Evolutionary conservation across 805 yeast species (phyloP), one percentile per base, ranked within the genome.

Genomic region (Ogataea saltuana): DNA sequence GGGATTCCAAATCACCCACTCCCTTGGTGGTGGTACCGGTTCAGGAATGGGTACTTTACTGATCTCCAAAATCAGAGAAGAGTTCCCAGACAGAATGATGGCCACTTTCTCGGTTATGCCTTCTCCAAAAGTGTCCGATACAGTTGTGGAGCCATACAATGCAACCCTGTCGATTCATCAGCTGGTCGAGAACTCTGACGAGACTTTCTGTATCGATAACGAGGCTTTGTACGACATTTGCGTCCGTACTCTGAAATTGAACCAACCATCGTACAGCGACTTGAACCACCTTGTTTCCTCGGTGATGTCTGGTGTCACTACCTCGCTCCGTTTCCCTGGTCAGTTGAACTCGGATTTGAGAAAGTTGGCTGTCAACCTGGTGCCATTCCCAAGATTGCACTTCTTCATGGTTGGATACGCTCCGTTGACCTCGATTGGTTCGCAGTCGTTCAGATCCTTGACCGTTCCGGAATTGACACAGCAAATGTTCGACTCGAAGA

Each of bases 371-470:
- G 97, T 89, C 47, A 89, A 89, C 71, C 75, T 89, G 69, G 95
- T 89, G 47, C 97, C 97, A 41, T 89, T 88, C 81, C 95, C 95
- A 64, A 82, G 97, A 69, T 79, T 89, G 63, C 97, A 89, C 70
- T 89, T 89, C 75, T 89, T 89, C 69, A 89, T 88, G 83, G 96
- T 88, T 46, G 96, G 96, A 49, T 88, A 86, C 66, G 96, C 97
- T 28, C 97, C 97, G 51, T 76, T 89, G 63, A 83, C 93, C 36
- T 80, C 96, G 7, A 73, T 82, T 54, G 85, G 85, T 43, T 78
- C 96, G 16, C 82, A 84, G 62, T 80, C 88, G 11, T 89, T 89
- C 74, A 81, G 91, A 69, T 80, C 89, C 25, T 75, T 86, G 59
- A 79, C 89, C 32, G 96, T 89, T 37, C 91, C 93, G 29, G 97